Conservation (phyloP, 2,329 filamentous ascomycete genomes). For the Fusarium sp. region DNA sequence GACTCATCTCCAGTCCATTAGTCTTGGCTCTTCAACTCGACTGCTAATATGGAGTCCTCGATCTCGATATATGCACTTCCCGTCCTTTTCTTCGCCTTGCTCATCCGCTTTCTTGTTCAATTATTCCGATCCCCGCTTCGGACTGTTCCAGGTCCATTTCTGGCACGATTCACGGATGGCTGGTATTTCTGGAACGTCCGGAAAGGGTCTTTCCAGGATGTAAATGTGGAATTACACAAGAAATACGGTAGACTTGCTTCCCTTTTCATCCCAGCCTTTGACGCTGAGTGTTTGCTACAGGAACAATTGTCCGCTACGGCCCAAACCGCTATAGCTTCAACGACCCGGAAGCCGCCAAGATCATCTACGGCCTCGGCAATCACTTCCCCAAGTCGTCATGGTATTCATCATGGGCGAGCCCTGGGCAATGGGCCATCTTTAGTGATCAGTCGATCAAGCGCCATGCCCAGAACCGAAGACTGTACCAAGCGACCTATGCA, state of each 20-base stretch:
- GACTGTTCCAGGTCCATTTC: slow-evolving; percentile 41
- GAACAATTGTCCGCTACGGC: slow-evolving; percentile 55
- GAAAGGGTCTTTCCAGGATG: slow-evolving; percentile 42
- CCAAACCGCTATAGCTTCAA: slow-evolving; percentile 58
- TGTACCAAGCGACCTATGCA: slow-evolving; percentile 45
- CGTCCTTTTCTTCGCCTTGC: background rate
- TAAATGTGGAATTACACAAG: slow-evolving; percentile 44
- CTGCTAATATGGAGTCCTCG: background rate
- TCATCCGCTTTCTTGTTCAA: background rate
- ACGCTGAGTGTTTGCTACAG: slow-evolving; percentile 2
- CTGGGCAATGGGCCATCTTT: slow-evolving; percentile 43
- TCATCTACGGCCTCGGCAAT: slow-evolving; percentile 46
- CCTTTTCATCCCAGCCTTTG: background rate
- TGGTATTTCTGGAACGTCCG: slow-evolving; percentile 44
- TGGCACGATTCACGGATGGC: slow-evolving; percentile 42
- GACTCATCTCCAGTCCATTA: background rate
- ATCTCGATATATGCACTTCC: background rate
- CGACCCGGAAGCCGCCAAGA: slow-evolving; percentile 51
- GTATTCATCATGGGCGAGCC: slow-evolving; percentile 44
- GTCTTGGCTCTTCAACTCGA: background rate
- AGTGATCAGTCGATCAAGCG: slow-evolving; percentile 41
- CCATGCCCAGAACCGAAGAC: slow-evolving; percentile 42
- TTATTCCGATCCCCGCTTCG: slow-evolving; percentile 35
- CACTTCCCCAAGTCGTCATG: slow-evolving; percentile 47
- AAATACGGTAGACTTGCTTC: slow-evolving; percentile 38